These are phyloP conservation scores for Torulaspora delbrueckii DNA, from an alignment of 805 yeast genomes.

Conservation along the genomic window DNA sequence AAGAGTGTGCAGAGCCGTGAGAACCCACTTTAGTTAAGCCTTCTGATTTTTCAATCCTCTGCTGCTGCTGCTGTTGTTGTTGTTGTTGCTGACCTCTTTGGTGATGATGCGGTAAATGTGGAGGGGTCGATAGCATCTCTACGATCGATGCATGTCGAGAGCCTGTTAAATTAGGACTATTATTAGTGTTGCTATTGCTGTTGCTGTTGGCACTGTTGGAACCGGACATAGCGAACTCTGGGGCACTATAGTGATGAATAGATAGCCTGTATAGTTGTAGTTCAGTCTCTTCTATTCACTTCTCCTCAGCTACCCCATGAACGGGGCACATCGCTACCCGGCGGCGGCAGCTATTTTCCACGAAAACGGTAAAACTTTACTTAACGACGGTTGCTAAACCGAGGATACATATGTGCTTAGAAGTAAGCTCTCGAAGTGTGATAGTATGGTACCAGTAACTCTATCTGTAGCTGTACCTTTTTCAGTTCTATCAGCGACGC, in stretches of 20 bases:
- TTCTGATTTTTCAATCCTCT: conserved; percentile 5
- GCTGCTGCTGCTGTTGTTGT: background rate
- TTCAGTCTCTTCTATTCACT: background rate
- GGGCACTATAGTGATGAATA: background rate
- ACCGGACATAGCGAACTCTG: background rate
- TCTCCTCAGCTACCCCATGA: background rate
- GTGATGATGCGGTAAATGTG: conserved; percentile 45
- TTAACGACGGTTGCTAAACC: background rate
- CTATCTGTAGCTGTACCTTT: too few species aligned
- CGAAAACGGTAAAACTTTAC: background rate
- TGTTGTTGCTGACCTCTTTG: conserved; percentile 6
- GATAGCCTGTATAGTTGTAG: background rate
- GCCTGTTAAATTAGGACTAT: conserved; percentile 8
- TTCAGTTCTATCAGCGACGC: too few species aligned
- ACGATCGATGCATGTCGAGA: conserved; percentile 64
- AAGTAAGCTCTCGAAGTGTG: too few species aligned
- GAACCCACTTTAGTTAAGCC: background rate
- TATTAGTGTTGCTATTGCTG: conserved; percentile 4
- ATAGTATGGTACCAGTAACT: too few species aligned
- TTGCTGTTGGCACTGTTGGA: conserved; percentile 4
- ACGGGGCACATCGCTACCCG: background rate
- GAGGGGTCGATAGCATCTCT: conserved; percentile 71
- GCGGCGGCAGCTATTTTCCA: background rate
- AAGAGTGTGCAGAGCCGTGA: conserved; percentile 27
- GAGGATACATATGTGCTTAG: background rate